A percentile compares a stretch with the other conserved stretches of the same genome.
Conservation (phyloP, 78 protist genomes). For the Dictyostelium purpureum region DNA sequence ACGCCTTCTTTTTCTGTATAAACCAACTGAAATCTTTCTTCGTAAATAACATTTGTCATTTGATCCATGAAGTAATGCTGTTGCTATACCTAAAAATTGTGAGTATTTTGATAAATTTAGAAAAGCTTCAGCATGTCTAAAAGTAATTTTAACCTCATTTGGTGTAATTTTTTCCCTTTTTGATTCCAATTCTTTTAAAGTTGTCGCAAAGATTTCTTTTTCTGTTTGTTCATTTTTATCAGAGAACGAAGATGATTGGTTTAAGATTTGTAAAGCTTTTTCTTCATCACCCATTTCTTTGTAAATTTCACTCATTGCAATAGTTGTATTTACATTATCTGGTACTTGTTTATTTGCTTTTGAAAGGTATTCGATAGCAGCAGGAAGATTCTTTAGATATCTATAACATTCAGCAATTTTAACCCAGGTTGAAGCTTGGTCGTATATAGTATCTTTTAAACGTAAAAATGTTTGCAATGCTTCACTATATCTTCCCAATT, state of each 20-base stretch:
- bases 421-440: neutral
- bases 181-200: neutral
- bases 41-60: neutral
- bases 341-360: slow-evolving; percentile 10
- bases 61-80: slow-evolving; percentile 54
- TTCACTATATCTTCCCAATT: neutral
- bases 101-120: neutral
- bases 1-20: neutral
- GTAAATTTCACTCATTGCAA: slow-evolving; percentile 24
- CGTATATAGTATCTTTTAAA: neutral
- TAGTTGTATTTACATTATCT: neutral
- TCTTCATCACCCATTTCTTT: slow-evolving; percentile 44
- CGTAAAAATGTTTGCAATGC: neutral
- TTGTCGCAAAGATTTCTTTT: neutral
- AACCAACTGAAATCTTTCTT: neutral
- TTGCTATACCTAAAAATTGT: slow-evolving; percentile 55
- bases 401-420: neutral
- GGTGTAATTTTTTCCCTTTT: neutral
- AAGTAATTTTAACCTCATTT: slow-evolving; percentile 15
- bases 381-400: neutral
- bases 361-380: neutral
- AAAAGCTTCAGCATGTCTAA: slow-evolving; percentile 3
- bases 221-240: slow-evolving; percentile 2
- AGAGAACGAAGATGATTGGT: neutral
- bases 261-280: slow-evolving; percentile 8